Base-by-base conservation (phyloP, 495 filamentous ascomycete species). In the Penicillium herquei region DNA sequence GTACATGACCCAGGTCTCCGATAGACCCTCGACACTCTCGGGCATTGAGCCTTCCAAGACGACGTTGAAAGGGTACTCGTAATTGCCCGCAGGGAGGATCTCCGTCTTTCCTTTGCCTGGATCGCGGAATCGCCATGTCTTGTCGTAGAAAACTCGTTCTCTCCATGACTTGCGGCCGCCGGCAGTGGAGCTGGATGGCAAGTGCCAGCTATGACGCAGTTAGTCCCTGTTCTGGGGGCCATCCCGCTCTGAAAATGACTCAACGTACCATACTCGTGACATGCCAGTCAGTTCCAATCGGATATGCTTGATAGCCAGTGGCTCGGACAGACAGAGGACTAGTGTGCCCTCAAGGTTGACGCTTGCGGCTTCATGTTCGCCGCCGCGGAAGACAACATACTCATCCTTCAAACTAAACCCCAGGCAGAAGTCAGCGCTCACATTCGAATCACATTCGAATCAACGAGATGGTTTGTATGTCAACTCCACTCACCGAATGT, bases 41-140 rank as follows among this genome's bases (percentile, higher is more conserved):
- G 89, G 80, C 67, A 84, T 84, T 51, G 84, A 78, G 26, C 91
- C 90, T 13, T 89, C 82, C 12, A 98, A 74, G 47, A 87, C 74
- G 55, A 91, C 73, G 60, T 94, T 85, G 70, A 97, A 97, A 1
- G 88, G 87, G 74, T 88, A 97, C 68, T 96, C 92, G 68, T 97
- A 92, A 65, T 93, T 91, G 46, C 89, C 91, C 4, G 87, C 79
- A 6, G 79, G 76, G 32, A 96, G 71, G 8, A 81, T 81, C 60
- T 86, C 83, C 32, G 86, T 78, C 55, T 73, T 81, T 51, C 71
- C 73, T 59, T 74, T 83, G 55, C 67, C 71, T 13, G 71, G 68
- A 40, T 76, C 78, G 43, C 65, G 68, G 63, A 86, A 84, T 56
- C 60, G 67, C 80, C 80, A 84, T 7, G 74, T 76, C 55, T 83